phyloP scores from a whole-genome alignment of 768 basidiomycete species.

The Tulasnella sp. region DNA sequence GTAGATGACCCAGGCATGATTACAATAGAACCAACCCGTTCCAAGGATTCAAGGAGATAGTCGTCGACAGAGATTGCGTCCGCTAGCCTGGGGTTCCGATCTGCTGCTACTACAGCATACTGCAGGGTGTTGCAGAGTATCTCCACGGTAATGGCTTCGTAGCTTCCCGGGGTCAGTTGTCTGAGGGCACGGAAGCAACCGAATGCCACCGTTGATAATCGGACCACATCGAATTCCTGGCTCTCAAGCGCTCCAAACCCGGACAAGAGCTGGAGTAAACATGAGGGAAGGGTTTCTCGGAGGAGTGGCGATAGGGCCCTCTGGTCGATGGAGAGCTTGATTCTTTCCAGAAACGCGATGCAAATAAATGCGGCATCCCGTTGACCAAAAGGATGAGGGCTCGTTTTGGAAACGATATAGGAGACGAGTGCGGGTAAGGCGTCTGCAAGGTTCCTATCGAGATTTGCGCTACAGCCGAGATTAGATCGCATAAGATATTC shows the following conservation, averaged over 20 bases:
- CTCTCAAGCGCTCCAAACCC: background rate
- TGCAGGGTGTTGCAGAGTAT: background rate
- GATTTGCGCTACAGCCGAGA: background rate
- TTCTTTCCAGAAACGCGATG: background rate
- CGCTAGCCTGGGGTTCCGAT: background rate
- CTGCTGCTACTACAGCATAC: background rate
- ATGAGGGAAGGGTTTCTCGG: background rate
- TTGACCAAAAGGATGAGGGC: background rate
- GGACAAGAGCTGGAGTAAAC: background rate
- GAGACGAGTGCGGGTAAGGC: background rate
- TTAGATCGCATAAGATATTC: background rate
- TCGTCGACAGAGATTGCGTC: background rate
- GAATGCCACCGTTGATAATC: background rate
- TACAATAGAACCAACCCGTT: background rate
- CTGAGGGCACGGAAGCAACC: background rate
- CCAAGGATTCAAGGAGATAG: background rate
- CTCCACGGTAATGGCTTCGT: background rate
- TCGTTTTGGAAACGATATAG: background rate
- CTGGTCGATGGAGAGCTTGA: background rate
- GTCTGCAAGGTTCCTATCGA: background rate
- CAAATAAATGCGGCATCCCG: background rate
- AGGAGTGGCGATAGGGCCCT: background rate
- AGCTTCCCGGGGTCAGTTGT: background rate
- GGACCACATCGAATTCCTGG: background rate
- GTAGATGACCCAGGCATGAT: background rate